Conservation (phyloP, 225 moss, liverwort and hornwort species). For the Takakia lepidozioides region DNA sequence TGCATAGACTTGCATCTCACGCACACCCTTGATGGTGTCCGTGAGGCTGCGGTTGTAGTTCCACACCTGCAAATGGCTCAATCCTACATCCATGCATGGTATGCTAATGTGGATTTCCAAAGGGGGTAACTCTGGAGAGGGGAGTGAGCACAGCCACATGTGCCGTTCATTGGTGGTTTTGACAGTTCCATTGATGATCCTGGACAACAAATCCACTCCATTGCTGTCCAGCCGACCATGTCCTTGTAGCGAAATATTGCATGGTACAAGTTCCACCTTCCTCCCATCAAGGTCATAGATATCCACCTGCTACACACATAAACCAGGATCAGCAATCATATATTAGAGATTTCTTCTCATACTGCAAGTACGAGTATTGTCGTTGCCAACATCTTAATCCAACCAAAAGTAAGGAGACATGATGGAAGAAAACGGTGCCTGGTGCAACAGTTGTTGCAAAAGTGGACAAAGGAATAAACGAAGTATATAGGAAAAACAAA, state of each 20-base stretch:
- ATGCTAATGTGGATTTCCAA: slow-evolving; percentile 32
- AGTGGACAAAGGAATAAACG: too few relatives aligned
- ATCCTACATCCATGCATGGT: slow-evolving; percentile 8
- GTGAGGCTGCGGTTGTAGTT: slow-evolving; percentile 33
- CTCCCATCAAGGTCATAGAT: slow-evolving; percentile 20
- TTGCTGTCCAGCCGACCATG: slow-evolving; percentile 6
- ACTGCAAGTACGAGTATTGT: too few relatives aligned
- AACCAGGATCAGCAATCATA: too few relatives aligned
- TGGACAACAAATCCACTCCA: slow-evolving; percentile 15
- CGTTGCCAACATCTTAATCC: too few relatives aligned
- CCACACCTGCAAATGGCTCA: slow-evolving; percentile 35
- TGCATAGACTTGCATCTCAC: slow-evolving; percentile 35
- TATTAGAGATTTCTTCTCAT: too few relatives aligned
- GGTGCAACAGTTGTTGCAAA: too few relatives aligned
- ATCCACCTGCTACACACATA: slow-evolving; percentile 25
- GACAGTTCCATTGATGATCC: slow-evolving; percentile 31
- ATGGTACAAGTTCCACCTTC: slow-evolving; percentile 26
- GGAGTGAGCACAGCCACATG: slow-evolving; percentile 37
- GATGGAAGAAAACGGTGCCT: too few relatives aligned
- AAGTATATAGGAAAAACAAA: too few relatives aligned
- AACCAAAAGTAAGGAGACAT: too few relatives aligned
- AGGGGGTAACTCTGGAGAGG: slow-evolving; percentile 15
- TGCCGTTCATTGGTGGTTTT: slow-evolving; percentile 31
- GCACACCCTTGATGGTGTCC: slow-evolving; percentile 28
- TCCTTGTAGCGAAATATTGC: slow-evolving; percentile 22